A percentile compares a stretch with the other conserved stretches of the same genome.
phyloP scores from a whole-genome alignment of 2,329 filamentous ascomycete genomes.

The Aureobasidium sp. region DNA sequence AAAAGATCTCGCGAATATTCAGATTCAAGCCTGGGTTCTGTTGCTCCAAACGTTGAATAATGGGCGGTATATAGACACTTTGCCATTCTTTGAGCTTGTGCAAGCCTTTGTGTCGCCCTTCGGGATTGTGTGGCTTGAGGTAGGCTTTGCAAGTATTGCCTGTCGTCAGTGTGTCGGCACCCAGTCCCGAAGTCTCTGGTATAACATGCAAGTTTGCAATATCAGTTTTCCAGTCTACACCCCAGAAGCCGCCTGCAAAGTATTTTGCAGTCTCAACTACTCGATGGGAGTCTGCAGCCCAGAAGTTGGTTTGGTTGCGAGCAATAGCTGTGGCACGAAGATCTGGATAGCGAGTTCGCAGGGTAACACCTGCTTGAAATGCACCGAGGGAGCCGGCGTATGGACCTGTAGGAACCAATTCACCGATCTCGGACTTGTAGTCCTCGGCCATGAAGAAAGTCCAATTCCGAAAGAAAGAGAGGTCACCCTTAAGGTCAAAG shows the following conservation, averaged over 20 bases:
- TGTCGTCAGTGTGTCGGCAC: conserved; percentile 51
- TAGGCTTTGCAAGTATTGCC: conserved; percentile 41
- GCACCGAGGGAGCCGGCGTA: conserved; percentile 50
- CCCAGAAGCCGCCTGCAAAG: conserved; percentile 51
- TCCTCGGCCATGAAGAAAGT: conserved; percentile 46
- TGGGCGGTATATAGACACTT: conserved; percentile 40
- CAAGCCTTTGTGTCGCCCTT: conserved; percentile 47
- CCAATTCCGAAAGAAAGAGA: conserved; percentile 50
- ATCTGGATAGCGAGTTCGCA: conserved; percentile 47
- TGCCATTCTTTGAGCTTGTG: conserved; percentile 43
- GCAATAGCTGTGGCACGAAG: conserved; percentile 33
- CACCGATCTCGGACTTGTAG: conserved; percentile 42
- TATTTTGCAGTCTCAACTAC: conserved; percentile 52
- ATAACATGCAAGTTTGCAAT: conserved; percentile 44
- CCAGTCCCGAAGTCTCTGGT: conserved; percentile 44
- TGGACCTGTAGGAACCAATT: conserved; percentile 47
- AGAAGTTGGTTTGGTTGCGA: conserved; percentile 37
- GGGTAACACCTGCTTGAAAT: conserved; percentile 48
- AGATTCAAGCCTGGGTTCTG: conserved; percentile 40
- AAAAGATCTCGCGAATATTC: conserved; percentile 44
- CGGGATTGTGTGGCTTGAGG: conserved; percentile 26
- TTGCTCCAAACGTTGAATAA: conserved; percentile 38
- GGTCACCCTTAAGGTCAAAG: conserved; percentile 40
- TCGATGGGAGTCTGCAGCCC: conserved; percentile 48
- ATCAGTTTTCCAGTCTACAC: conserved; percentile 38